phyloP scores from a whole-genome alignment of 176 grass and related monocot species.

The Zizania latifolia region DNA sequence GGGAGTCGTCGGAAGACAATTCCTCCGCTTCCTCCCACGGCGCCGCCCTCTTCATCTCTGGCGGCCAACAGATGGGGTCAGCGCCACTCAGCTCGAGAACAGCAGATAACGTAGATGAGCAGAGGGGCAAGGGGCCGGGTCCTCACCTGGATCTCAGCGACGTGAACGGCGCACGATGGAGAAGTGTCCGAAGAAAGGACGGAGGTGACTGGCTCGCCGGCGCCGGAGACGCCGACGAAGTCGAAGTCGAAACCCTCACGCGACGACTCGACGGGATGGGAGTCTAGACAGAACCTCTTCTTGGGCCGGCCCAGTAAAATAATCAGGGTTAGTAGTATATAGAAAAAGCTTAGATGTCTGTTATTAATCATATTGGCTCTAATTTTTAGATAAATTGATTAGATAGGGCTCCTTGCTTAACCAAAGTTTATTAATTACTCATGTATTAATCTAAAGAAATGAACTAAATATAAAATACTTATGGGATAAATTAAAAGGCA shows the following conservation, averaged over 20 bases:
- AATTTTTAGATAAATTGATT: too few species aligned
- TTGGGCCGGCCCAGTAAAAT: not conserved
- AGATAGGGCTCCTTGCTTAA: too few species aligned
- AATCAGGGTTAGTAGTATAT: not conserved
- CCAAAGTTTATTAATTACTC: too few species aligned
- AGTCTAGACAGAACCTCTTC: too few species aligned
- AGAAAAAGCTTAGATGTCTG: too few species aligned
- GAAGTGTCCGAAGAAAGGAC: not conserved
- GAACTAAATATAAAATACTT: too few species aligned
- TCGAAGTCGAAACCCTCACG: conserved; percentile 22
- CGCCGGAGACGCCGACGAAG: not conserved
- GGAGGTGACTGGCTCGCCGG: conserved; percentile 9
- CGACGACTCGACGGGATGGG: too few species aligned
- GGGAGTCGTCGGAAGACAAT: conserved; percentile 46
- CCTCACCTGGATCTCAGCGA: not conserved
- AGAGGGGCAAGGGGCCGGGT: not conserved
- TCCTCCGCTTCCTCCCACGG: conserved; percentile 33
- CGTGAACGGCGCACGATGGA: not conserved
- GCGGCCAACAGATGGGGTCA: not conserved
- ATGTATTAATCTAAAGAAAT: too few species aligned
- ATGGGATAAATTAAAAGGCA: too few species aligned
- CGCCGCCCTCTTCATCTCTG: conserved; percentile 78
- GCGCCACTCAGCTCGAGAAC: not conserved
- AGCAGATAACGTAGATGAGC: not conserved
- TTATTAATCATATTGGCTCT: too few species aligned